Conservation (phyloP, 257 asterid genomes). For the Fraxinus quadrangulata region DNA sequence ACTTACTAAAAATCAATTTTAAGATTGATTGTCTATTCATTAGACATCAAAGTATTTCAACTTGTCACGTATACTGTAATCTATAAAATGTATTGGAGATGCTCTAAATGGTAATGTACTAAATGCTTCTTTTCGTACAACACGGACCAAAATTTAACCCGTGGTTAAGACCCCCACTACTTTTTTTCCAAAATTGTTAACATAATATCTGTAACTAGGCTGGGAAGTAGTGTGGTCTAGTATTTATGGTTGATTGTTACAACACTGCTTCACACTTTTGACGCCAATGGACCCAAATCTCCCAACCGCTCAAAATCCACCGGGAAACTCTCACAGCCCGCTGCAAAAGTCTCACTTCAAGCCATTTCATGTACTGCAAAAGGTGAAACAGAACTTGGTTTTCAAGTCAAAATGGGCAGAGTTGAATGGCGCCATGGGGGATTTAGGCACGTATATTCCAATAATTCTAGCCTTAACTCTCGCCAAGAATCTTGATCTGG, state of each 20-base stretch:
- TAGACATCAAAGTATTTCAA: no score
- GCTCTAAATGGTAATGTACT: no score
- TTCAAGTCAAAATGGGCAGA: conserved; percentile 66
- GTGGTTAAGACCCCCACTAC: not conserved
- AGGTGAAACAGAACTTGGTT: conserved; percentile 44
- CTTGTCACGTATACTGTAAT: not conserved
- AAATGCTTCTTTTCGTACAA: not conserved
- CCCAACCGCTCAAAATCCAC: conserved; percentile 19
- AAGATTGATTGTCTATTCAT: no score
- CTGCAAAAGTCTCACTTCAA: conserved; percentile 31
- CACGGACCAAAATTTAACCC: not conserved
- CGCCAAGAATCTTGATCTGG: conserved; percentile 67
- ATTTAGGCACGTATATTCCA: conserved; percentile 78
- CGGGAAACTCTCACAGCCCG: not conserved
- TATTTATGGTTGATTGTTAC: not conserved
- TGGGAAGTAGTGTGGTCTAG: no score
- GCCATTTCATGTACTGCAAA: conserved; percentile 20
- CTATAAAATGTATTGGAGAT: no score
- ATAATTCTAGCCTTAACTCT: conserved; percentile 65
- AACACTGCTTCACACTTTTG: not conserved
- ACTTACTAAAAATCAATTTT: no score
- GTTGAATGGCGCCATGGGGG: conserved; percentile 85
- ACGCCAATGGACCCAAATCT: conserved; percentile 1
- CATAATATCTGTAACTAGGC: not conserved
- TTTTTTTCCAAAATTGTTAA: not conserved